Percentiles rank a stretch among this genome's conserved stretches.
Conservation (phyloP, 805 yeast species). For the Kuraishia hungarica region DNA sequence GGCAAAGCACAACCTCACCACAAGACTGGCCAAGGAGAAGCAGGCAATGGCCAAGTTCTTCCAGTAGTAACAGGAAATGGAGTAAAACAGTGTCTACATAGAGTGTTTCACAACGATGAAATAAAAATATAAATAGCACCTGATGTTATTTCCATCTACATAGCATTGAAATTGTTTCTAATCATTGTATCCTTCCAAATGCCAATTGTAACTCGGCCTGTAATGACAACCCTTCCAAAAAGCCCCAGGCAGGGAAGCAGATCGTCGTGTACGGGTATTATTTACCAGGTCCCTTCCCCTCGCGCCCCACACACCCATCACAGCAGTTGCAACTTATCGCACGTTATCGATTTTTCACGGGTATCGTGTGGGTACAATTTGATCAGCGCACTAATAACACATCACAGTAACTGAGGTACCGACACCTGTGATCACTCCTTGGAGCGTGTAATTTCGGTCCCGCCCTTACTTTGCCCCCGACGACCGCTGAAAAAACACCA, state of each 20-base stretch:
- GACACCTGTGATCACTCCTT: background rate
- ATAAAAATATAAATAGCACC: background rate
- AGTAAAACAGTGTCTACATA: no score
- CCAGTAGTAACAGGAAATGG: conserved; percentile 6
- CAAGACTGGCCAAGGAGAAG: conserved; percentile 59
- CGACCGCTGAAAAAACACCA: background rate
- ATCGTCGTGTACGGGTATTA: background rate
- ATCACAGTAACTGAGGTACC: background rate
- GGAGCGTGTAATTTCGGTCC: background rate
- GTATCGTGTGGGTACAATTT: background rate
- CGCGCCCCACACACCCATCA: background rate
- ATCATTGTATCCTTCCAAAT: no score
- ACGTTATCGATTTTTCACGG: background rate
- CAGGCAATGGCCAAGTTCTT: conserved; percentile 71
- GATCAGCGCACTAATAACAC: background rate
- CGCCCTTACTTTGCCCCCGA: background rate
- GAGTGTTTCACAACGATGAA: background rate
- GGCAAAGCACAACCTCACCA: conserved; percentile 41
- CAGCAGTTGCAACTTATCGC: background rate
- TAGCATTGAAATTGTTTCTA: no score
- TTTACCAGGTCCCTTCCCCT: background rate
- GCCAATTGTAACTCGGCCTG: no score
- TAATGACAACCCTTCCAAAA: no score
- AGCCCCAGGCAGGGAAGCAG: background rate
- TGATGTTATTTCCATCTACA: no score